Base-by-base conservation (phyloP, 2,329 filamentous ascomycete genomes). In the Hymenoscyphus salicellus region DNA sequence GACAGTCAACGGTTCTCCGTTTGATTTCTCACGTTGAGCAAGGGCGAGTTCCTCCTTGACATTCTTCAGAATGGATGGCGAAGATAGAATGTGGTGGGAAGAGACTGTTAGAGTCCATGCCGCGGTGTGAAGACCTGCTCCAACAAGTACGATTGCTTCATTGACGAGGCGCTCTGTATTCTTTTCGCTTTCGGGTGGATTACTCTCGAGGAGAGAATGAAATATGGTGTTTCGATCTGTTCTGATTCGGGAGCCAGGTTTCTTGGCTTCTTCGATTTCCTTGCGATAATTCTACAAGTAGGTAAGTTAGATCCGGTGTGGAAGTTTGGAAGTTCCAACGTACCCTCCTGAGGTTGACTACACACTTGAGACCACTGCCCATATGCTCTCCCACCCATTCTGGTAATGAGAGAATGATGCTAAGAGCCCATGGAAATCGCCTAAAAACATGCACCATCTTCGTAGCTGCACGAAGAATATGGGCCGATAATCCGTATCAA, bases 71-170 rank as follows among this genome's bases (percentile, higher is more conserved):
- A 77, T 71, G 0, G 64, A 5, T 0, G 76, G 73, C 16, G 77
- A 71, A 11, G 69, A 65, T 14, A 77, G 74, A 1, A 80, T 65
- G 71, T 77, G 63, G 69, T 74, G 80, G 2, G 74, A 70, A 8
- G 74, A 66, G n/a, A 77, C 65, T 2, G 72, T 66, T 16, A 81
- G 69, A 0, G 73, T 68, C 67, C 72, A 73, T 10, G 71, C 72
- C 0, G 72, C 75, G 0, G 78, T 80, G 43, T 78, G 74, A 30
- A 74, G 75, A 2, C 76, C 78, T 3, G 78, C 78, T 0, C 49
- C 59, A 16, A 69, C 70, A 8, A 76, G 71, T 1, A 78, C 43
- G 0, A 70, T 66, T 20, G 70, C 73, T n/a, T 80, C 78, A 1
- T 74, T 67, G 2, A 66, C 65, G 4, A 79, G 69, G 0, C 78